A percentile compares a stretch with the other conserved stretches of the same genome.
Evolutionary conservation across 768 basidiomycete species (phyloP).

Genomic region (Xerocomellus amylosporus): DNA sequence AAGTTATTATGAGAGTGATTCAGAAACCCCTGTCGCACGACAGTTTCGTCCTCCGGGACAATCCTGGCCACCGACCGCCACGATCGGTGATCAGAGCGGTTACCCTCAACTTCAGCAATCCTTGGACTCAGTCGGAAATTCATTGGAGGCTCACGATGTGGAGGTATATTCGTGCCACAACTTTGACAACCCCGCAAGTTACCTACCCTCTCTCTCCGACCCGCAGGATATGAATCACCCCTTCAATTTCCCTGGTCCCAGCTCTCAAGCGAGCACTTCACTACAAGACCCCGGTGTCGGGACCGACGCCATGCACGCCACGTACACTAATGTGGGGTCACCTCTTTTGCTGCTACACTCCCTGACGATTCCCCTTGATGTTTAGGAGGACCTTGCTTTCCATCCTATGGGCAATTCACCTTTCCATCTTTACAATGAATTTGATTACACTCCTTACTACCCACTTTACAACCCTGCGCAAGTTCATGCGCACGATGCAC

Average conservation of each 20-base stretch:
- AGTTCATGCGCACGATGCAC: not conserved
- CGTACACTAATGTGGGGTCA: constrained; percentile 5
- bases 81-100: not conserved
- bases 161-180: constrained; percentile 13
- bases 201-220: not conserved
- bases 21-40: constrained; percentile 1
- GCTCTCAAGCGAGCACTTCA: not conserved
- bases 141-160: not conserved
- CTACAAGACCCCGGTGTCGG: not conserved
- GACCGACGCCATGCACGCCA: constrained; percentile 1
- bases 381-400: constrained; percentile 7
- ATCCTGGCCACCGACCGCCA: constrained; percentile 4
- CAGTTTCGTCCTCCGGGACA: not conserved
- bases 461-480: not conserved
- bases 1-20: constrained; percentile 2
- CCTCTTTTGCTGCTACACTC: not conserved
- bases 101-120: constrained; percentile 7
- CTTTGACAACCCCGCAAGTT: not conserved
- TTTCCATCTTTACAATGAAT: not conserved
- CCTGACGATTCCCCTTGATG: not conserved
- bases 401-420: not conserved
- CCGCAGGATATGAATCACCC: constrained; percentile 7
- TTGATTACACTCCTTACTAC: not conserved
- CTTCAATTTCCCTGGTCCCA: not conserved
- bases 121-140: not conserved